Conservation (phyloP, 208 protist genomes). For the Acanthamoeba castellanii region DNA sequence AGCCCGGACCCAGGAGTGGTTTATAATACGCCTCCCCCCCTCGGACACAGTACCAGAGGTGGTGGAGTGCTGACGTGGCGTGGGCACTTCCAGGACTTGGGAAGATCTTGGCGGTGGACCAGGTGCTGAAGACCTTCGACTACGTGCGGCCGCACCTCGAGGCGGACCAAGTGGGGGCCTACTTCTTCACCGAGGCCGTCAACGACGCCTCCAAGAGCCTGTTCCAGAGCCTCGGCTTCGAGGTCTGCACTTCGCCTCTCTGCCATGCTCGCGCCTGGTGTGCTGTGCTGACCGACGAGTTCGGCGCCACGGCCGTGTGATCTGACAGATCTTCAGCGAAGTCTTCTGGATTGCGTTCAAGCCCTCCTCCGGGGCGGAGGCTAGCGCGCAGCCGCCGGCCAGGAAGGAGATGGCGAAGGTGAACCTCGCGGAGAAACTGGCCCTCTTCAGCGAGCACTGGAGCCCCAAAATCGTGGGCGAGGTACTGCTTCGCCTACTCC, state of each 20-base stretch:
- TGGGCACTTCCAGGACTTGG: not conserved
- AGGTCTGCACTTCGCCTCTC: not conserved
- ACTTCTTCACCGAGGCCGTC: not conserved
- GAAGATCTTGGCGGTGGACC: not conserved
- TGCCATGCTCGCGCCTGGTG: not conserved
- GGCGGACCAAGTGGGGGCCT: not conserved
- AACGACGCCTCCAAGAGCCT: not conserved
- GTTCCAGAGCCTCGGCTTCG: constrained; percentile 2
- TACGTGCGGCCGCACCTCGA: not conserved
- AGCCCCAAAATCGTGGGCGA: constrained; percentile 49
- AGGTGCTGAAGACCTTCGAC: not conserved
- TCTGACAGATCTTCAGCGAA: not conserved
- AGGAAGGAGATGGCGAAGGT: not conserved
- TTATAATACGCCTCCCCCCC: too few species aligned
- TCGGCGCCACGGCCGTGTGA: not conserved
- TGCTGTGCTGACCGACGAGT: not conserved
- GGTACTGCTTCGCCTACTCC: not conserved
- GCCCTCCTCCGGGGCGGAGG: not conserved
- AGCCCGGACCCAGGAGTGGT: too few species aligned
- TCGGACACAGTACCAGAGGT: too few species aligned
- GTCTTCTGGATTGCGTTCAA: not conserved
- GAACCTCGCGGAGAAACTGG: constrained; percentile 35
- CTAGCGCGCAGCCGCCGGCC: not conserved
- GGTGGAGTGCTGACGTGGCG: too few species aligned
- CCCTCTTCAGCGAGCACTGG: constrained; percentile 45